Base-by-base conservation (phyloP, 331 rosid species). In the Malus hybrid region DNA sequence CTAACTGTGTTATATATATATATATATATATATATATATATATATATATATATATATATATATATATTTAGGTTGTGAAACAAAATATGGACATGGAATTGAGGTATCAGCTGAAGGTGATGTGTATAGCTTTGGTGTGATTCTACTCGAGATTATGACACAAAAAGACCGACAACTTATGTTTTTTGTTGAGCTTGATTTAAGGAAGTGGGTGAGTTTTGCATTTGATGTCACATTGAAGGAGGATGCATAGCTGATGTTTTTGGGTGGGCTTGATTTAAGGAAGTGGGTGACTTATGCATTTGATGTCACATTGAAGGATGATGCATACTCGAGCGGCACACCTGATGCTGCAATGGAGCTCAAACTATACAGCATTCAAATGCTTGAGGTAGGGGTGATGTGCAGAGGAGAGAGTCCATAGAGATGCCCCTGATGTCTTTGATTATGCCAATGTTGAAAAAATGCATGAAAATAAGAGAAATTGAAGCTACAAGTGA, bases 81-180 rank as follows among this genome's bases (percentile, higher is more conserved):
- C 80, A 85, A 65, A 82, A 60, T 79, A 76, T 46, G 78, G 63
- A 11, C 77, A 72, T 30, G 82, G 88, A 5, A 39, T 42, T 28
- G 74, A 66, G 48, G 81, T 70, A 63, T 82, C 80, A 12, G 56
- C 75, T 1, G 73, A 74, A 64, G 84, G 84, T 33, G 88, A 82
- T 60, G 16, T 75, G 22, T 82, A 76, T 26, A 82, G 76, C 75
- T 85, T 66, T n/a, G 84, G 86, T 14, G 72, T 85, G 0, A 20
- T 82, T 55, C 55, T 82, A 39, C 78, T 73, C 4, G 86, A 85
- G 50, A 77, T 77, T 80, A 46, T 62, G 5, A 82, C 78, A 19
- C n/a, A 71, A 60, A 85, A 75, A 61, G 82, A n/a, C 77, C 77
- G 3, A 77, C 81, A 3, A 79, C 56, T 26, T 13, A 68, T 46